These are phyloP conservation scores for Oryza glumipatula DNA, from an alignment of 176 grass and related monocot species.

Conservation along the genomic window DNA sequence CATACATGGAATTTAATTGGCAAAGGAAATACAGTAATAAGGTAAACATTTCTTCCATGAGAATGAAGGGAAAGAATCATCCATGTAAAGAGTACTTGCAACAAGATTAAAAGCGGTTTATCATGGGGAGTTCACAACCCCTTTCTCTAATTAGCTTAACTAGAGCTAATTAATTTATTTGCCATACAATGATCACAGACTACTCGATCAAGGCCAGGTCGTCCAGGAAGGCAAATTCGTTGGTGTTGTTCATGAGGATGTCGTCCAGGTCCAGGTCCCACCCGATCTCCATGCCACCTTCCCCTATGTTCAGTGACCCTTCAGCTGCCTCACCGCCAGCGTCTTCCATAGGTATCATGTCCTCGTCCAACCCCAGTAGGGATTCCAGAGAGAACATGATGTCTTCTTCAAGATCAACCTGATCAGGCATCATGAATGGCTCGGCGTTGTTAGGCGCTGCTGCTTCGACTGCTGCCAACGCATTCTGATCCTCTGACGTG, in stretches of 20 bases:
- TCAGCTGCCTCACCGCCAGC: neutral
- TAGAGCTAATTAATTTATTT: neutral
- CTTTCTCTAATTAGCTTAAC: neutral
- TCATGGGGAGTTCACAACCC: neutral
- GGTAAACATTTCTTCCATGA: neutral
- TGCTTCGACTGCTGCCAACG: neutral
- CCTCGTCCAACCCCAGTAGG: neutral
- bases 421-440: neutral
- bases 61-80: neutral
- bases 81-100: neutral
- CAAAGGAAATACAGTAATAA: neutral
- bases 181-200: neutral
- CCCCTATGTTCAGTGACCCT: neutral
- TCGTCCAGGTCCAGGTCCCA: neutral
- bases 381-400: neutral
- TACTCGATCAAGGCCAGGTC: neutral
- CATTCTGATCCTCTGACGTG: neutral
- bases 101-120: conserved; percentile 22
- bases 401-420: neutral
- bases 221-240: neutral
- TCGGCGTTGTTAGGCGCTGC: neutral
- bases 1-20: neutral
- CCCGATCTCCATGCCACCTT: neutral
- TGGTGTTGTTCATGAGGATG: neutral
- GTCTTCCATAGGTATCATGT: neutral